Conservation (phyloP, 1,139 yeast species). For the Yarrowia galli region DNA sequence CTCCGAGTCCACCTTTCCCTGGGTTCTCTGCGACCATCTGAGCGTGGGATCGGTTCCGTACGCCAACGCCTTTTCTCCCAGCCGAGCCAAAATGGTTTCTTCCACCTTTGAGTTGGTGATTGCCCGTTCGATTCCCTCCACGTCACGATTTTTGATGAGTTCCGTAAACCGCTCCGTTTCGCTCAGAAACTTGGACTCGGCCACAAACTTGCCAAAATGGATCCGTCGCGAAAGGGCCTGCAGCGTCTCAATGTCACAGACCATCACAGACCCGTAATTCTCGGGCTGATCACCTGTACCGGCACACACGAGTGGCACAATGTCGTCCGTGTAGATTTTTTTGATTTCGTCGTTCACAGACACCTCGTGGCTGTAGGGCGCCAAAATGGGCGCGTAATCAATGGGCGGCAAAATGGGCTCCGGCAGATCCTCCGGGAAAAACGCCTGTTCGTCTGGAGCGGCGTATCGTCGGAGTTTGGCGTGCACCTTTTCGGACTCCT, state of each 20-base stretch:
- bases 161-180: constrained; percentile 70
- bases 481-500: constrained; percentile 78
- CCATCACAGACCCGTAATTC: constrained; percentile 85
- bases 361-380: constrained; percentile 73
- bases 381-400: constrained; percentile 79
- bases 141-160: constrained; percentile 70
- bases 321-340: constrained; percentile 67
- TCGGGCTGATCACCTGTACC: constrained; percentile 71
- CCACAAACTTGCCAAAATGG: constrained; percentile 97
- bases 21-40: constrained; percentile 69
- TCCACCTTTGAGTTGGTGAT: constrained; percentile 91
- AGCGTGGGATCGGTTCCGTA: constrained; percentile 90
- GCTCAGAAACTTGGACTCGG: constrained; percentile 84
- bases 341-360: constrained; percentile 77
- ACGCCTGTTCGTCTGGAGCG: constrained; percentile 95
- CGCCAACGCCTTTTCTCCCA: constrained; percentile 77
- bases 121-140: constrained; percentile 74
- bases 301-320: constrained; percentile 77
- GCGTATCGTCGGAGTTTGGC: constrained; percentile 87
- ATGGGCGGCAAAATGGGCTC: constrained; percentile 79
- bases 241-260: constrained; percentile 82
- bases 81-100: constrained; percentile 76
- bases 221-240: constrained; percentile 93
- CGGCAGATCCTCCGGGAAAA: constrained; percentile 72
- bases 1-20: constrained; percentile 82